phyloP scores from a whole-genome alignment of 2,329 filamentous ascomycete species.

The Fonsecaea multimorphosa region DNA sequence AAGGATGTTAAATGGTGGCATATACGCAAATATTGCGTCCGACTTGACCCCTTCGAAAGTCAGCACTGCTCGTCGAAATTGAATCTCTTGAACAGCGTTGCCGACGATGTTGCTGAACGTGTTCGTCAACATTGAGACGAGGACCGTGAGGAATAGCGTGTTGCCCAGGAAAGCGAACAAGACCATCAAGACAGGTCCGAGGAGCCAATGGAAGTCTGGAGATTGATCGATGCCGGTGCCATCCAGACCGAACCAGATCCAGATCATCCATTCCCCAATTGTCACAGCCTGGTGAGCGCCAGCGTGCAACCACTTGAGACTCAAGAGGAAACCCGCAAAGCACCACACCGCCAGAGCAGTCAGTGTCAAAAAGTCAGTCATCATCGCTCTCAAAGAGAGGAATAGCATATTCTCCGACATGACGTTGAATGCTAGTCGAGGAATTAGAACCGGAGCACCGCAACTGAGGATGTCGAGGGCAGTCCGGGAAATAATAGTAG shows the following conservation, averaged over 20 bases:
- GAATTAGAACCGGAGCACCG: slow-evolving; percentile 77
- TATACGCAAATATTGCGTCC: slow-evolving; percentile 81
- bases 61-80: slow-evolving; percentile 78
- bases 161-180: slow-evolving; percentile 85
- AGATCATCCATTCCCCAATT: slow-evolving; percentile 89
- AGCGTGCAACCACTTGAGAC: slow-evolving; percentile 74
- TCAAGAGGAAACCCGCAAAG: slow-evolving; percentile 80
- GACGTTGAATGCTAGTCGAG: slow-evolving; percentile 79
- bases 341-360: slow-evolving; percentile 80
- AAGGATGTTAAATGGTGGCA: slow-evolving; percentile 81
- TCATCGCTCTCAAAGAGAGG: slow-evolving; percentile 80
- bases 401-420: slow-evolving; percentile 86
- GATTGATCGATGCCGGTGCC: slow-evolving; percentile 68
- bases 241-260: slow-evolving; percentile 89
- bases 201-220: slow-evolving; percentile 75
- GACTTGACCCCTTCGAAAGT: slow-evolving; percentile 86
- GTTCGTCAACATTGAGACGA: slow-evolving; percentile 84
- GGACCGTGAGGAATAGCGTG: slow-evolving; percentile 82
- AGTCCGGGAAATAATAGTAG: slow-evolving; percentile 26
- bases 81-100: slow-evolving; percentile 81
- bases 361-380: slow-evolving; percentile 81
- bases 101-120: slow-evolving; percentile 79
- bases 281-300: slow-evolving; percentile 66
- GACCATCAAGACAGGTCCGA: slow-evolving; percentile 80
- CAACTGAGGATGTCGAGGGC: slow-evolving; percentile 63